Conservation (phyloP, 2,329 filamentous ascomycete genomes). For the Pyrenochaeta sp. region DNA sequence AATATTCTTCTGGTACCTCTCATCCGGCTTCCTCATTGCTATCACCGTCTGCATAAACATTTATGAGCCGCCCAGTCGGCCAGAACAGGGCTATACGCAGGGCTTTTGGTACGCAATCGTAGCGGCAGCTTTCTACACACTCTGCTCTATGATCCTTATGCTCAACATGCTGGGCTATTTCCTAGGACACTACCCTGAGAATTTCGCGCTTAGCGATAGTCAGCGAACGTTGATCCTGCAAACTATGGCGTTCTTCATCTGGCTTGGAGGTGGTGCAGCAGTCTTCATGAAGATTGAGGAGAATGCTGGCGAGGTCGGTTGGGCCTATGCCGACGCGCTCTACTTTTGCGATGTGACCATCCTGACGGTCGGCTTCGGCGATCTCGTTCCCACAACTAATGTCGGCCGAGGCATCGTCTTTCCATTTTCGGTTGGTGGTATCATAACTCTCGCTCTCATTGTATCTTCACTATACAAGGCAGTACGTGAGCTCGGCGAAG, state of each 20-base stretch:
- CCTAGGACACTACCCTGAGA: conserved; percentile 76
- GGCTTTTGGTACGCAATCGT: conserved; percentile 89
- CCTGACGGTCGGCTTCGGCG: conserved; percentile 55
- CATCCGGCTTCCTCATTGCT: conserved; percentile 70
- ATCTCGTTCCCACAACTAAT: conserved; percentile 64
- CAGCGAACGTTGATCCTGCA: conserved; percentile 91
- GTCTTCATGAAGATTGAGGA: conserved; percentile 75
- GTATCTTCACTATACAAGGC: conserved; percentile 80
- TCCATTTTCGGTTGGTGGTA: conserved; percentile 83
- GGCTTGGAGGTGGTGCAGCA: conserved; percentile 78
- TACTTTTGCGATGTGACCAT: conserved; percentile 57
- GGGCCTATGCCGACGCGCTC: conserved; percentile 76
- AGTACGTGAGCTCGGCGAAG: conserved; percentile 65
- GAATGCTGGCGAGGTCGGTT: conserved; percentile 56
- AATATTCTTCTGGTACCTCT: conserved; percentile 78
- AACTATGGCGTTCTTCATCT: conserved; percentile 84
- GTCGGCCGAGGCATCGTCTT: conserved; percentile 77
- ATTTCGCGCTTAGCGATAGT: conserved; percentile 79
- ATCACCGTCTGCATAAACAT: conserved; percentile 72
- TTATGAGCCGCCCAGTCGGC: conserved; percentile 61
- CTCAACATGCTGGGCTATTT: conserved; percentile 82
- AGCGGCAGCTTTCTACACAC: conserved; percentile 79
- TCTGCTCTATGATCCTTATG: conserved; percentile 78
- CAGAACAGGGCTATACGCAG: conserved; percentile 72
- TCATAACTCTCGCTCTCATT: conserved; percentile 84